phyloP scores from a whole-genome alignment of 2,329 filamentous ascomycete species.

The Colletotrichum aenigma region DNA sequence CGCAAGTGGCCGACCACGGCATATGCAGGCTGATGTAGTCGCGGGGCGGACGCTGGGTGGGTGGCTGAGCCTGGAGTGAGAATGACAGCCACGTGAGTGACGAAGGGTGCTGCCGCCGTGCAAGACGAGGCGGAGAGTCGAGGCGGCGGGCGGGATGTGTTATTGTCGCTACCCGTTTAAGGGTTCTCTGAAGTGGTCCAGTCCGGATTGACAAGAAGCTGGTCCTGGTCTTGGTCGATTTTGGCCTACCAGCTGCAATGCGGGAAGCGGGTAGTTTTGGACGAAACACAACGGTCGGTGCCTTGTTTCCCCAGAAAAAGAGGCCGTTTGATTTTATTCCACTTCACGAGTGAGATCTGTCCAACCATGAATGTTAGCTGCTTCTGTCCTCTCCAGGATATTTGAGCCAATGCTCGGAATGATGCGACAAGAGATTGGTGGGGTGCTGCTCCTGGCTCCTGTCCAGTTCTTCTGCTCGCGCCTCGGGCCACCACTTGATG shows the following conservation, averaged over 20 bases:
- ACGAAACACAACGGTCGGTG: conserved; percentile 35
- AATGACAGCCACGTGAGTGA: conserved; percentile 50
- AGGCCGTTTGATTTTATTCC: conserved; percentile 31
- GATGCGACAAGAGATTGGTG: conserved; percentile 37
- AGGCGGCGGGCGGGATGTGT: neutral
- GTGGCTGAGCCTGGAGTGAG: conserved; percentile 39
- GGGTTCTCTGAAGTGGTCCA: neutral
- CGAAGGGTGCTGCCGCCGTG: conserved; percentile 11
- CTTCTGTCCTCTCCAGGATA: conserved; percentile 27
- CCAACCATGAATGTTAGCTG: conserved; percentile 46
- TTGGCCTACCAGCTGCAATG: conserved; percentile 28
- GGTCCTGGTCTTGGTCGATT: neutral
- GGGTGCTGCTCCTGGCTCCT: conserved; percentile 6
- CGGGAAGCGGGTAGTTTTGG: conserved; percentile 34
- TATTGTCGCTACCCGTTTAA: neutral
- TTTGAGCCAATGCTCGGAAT: conserved; percentile 41
- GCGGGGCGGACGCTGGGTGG: conserved; percentile 36
- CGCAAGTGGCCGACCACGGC: conserved; percentile 59
- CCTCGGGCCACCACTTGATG: conserved; percentile 53
- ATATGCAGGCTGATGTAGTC: conserved; percentile 63
- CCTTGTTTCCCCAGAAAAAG: conserved; percentile 32
- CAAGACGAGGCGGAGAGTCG: neutral
- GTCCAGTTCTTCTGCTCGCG: conserved; percentile 35
- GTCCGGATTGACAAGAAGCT: neutral
- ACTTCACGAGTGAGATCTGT: conserved; percentile 36